Conservation (phyloP, 208 protist species). For the Crithidia mellificae region DNA sequence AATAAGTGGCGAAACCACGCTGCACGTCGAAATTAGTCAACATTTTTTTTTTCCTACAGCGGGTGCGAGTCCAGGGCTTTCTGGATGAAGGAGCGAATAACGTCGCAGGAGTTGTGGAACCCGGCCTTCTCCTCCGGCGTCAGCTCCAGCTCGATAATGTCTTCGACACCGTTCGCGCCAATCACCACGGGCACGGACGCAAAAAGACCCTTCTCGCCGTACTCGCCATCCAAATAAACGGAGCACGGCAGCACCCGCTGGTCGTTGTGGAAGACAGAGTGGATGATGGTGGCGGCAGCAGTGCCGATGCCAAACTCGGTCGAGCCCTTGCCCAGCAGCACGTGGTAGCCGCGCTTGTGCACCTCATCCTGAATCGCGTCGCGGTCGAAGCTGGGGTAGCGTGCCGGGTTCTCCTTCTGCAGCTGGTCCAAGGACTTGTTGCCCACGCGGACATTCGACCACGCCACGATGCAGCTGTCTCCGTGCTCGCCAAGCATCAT, state of each 20-base stretch:
- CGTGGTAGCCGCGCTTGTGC: constrained; percentile 46
- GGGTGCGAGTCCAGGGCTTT: constrained; percentile 37
- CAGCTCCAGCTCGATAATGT: constrained; percentile 46
- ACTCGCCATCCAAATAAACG: constrained; percentile 44
- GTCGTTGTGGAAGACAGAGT: constrained; percentile 54
- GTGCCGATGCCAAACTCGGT: constrained; percentile 55
- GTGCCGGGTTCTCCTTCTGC: constrained; percentile 37
- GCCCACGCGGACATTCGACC: constrained; percentile 39
- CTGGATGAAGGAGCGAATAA: constrained; percentile 37
- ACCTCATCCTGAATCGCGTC: constrained; percentile 41
- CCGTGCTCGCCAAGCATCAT: constrained; percentile 62
- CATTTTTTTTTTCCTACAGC: constrained; percentile 10
- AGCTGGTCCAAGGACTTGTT: constrained; percentile 44
- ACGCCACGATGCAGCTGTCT: constrained; percentile 51
- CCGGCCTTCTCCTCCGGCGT: constrained; percentile 37
- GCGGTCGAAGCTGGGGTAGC: constrained; percentile 49
- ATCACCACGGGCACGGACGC: constrained; percentile 46
- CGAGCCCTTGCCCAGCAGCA: constrained; percentile 46
- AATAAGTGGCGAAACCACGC: constrained; percentile 1
- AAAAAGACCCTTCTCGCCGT: constrained; percentile 44
- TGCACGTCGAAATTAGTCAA: neutral
- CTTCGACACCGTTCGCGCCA: constrained; percentile 36
- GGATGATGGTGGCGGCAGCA: constrained; percentile 39
- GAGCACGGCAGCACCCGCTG: constrained; percentile 49
- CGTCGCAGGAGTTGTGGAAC: constrained; percentile 42